Conservation (phyloP, 176 grass and related monocot species). For the Aegilops umbellulata region DNA sequence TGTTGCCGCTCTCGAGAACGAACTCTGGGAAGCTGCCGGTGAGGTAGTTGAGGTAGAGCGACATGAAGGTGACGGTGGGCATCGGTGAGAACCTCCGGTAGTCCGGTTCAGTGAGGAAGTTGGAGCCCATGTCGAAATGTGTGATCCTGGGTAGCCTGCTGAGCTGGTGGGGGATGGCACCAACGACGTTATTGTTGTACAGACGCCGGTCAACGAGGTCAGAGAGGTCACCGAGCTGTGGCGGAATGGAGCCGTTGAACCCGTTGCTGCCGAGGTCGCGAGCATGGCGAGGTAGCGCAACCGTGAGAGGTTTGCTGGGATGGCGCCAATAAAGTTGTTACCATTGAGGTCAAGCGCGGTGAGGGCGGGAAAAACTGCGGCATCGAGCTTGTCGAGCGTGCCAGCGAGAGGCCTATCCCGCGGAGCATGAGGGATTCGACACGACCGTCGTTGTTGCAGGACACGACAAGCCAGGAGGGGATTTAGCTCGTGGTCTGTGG, state of each 20-base stretch:
- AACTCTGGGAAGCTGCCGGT: slow-evolving; percentile 35
- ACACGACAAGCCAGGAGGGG: background rate
- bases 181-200: slow-evolving; percentile 55
- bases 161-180: slow-evolving; percentile 42
- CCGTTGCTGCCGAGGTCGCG: slow-evolving; percentile 51
- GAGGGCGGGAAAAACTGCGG: slow-evolving; percentile 33
- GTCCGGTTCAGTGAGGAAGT: slow-evolving; percentile 37
- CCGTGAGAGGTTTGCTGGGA: slow-evolving; percentile 40
- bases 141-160: slow-evolving; percentile 41
- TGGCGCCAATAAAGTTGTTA: slow-evolving; percentile 42
- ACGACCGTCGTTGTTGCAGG: background rate
- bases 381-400: slow-evolving; percentile 29
- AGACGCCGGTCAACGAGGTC: slow-evolving; percentile 51
- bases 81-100: slow-evolving; percentile 37
- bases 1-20: slow-evolving; percentile 32
- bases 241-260: slow-evolving; percentile 43
- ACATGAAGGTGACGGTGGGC: slow-evolving; percentile 48
- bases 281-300: slow-evolving; percentile 35
- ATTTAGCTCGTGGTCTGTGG: no score
- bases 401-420: slow-evolving; percentile 29
- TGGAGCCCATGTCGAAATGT: slow-evolving; percentile 45
- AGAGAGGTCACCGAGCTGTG: slow-evolving; percentile 49
- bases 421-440: slow-evolving; percentile 30
- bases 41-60: slow-evolving; percentile 49
- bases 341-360: slow-evolving; percentile 43